These are phyloP conservation scores for Termitomyces bulborhizus DNA, from an alignment of 768 basidiomycete species.

Conservation along the genomic window DNA sequence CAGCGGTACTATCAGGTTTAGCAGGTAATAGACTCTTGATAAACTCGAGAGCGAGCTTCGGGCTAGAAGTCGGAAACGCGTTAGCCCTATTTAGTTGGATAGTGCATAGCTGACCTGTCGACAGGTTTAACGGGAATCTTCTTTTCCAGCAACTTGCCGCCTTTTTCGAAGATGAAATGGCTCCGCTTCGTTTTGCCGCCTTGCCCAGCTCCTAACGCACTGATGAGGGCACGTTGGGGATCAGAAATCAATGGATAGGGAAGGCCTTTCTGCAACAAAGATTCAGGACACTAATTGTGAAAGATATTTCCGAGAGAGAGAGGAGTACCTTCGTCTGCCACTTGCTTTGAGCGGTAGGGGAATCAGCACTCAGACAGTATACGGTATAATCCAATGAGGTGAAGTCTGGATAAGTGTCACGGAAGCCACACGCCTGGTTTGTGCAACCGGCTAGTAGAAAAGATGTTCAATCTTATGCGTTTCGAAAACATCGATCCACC, in stretches of 20 bases:
- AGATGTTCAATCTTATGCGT: background rate
- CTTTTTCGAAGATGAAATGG: slow-evolving; percentile 91
- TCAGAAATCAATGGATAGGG: slow-evolving; percentile 88
- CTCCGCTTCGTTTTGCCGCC: slow-evolving; percentile 85
- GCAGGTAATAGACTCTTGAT: slow-evolving; percentile 40
- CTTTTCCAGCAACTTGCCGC: slow-evolving; percentile 83
- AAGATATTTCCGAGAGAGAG: background rate
- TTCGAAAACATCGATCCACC: slow-evolving; percentile 18
- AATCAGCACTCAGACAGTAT: slow-evolving; percentile 81
- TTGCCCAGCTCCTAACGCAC: slow-evolving; percentile 73
- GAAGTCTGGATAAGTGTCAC: slow-evolving; percentile 79
- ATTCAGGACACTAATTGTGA: background rate
- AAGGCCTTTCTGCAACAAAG: slow-evolving; percentile 57
- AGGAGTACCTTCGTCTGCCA: slow-evolving; percentile 76
- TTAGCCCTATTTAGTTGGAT: background rate
- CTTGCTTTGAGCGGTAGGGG: slow-evolving; percentile 65
- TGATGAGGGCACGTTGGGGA: slow-evolving; percentile 74
- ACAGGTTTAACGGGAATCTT: slow-evolving; percentile 81
- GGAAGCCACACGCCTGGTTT: slow-evolving; percentile 86
- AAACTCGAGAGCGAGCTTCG: slow-evolving; percentile 56
- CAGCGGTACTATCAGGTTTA: background rate
- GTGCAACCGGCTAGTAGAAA: slow-evolving; percentile 73
- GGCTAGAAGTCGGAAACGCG: slow-evolving; percentile 29
- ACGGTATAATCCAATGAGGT: slow-evolving; percentile 61
- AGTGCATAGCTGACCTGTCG: slow-evolving; percentile 54